phyloP scores from a whole-genome alignment of 1,284 basidiomycete species.

The Melampsora americana region DNA sequence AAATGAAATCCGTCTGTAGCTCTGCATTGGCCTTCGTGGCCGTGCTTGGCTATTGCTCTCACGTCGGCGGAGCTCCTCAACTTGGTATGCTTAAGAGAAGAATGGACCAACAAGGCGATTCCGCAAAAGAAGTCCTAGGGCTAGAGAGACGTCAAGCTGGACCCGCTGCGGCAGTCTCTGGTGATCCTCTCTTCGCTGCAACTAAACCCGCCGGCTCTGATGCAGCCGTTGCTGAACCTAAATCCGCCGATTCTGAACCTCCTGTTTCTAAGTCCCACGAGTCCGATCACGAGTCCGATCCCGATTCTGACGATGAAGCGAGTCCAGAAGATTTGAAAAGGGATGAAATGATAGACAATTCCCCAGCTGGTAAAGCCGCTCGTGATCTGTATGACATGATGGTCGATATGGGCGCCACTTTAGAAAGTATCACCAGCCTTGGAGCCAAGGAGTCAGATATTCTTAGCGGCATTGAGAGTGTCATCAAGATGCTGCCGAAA shows the following conservation, averaged over 20 bases:
- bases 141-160: neutral
- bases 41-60: neutral
- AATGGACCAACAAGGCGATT: neutral
- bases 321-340: no score
- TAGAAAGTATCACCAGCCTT: conserved; percentile 3
- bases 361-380: neutral
- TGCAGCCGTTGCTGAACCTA: no score
- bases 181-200: neutral
- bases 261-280: no score
- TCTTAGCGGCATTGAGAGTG: neutral
- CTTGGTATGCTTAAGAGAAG: neutral
- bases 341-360: neutral
- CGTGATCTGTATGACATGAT: neutral
- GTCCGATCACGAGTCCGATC: no score
- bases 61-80: neutral
- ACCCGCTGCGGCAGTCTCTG: neutral
- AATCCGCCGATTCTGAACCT: no score
- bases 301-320: no score
- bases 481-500: neutral
- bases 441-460: neutral
- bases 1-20: neutral
- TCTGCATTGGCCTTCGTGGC: neutral
- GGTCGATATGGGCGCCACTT: neutral
- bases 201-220: no score
- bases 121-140: neutral